phyloP scores from a whole-genome alignment of 257 asterid species.

The Fraxinus quadrangulata region DNA sequence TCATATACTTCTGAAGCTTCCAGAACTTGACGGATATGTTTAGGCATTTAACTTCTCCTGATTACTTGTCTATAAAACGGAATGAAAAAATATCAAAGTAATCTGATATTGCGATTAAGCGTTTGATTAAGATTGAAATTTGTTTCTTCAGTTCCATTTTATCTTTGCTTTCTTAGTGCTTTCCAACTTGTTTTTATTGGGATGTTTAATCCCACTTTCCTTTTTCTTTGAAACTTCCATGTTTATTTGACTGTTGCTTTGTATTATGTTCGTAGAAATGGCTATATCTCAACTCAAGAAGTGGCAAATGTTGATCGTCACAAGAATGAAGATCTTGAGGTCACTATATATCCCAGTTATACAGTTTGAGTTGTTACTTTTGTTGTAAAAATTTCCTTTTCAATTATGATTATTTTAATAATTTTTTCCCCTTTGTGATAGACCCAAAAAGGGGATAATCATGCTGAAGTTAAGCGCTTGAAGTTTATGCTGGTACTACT shows the following conservation, averaged over 20 bases:
- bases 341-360: constrained; percentile 23
- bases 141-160: background rate
- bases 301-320: constrained; percentile 19
- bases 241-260: constrained; percentile 24
- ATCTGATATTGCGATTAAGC: constrained; percentile 1
- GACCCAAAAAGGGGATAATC: constrained; percentile 48
- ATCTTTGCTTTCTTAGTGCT: background rate
- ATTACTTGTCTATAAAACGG: background rate
- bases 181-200: background rate
- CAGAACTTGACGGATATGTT: background rate
- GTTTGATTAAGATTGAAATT: background rate
- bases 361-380: constrained; percentile 10
- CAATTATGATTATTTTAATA: constrained; percentile 19
- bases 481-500: constrained; percentile 73
- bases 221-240: constrained; percentile 13
- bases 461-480: constrained; percentile 58
- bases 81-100: background rate
- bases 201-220: background rate
- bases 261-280: constrained; percentile 39
- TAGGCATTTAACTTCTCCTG: background rate
- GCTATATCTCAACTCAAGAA: constrained; percentile 40
- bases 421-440: constrained; percentile 21
- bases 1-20: constrained; percentile 13
- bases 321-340: constrained; percentile 52
- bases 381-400: constrained; percentile 23